Evolutionary conservation across 2,329 filamentous ascomycete genomes (phyloP), one percentile per base, ranked within the genome.

Genomic region (Keithomyces neogunnii): DNA sequence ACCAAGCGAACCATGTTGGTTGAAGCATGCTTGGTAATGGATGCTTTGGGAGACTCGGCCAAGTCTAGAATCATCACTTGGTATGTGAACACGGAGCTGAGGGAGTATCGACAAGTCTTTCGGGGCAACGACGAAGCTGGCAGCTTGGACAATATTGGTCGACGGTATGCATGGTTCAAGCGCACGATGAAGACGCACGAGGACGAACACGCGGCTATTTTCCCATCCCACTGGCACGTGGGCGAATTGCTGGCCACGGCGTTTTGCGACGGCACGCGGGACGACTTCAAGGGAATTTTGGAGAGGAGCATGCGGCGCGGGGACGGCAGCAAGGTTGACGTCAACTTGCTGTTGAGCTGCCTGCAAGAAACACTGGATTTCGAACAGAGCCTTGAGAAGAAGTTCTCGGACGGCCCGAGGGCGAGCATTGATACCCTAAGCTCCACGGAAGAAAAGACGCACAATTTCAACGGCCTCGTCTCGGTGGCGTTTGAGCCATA

Each of bases 401-500:
- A 87, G 8, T 97, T 97, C 65, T 80, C 85, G 1, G 84, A 75
- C 53, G 80, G 83, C 62, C 73, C 86, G 38, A 82, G 89, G 52
- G 84, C 84, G 13, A 97, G 92, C 42, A 90, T 95, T 51, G 93
- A 99, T 65, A 97, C 92, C 0, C 80, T 95, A 32, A 86, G 83
- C 55, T 95, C 89, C 1, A 74, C 81, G 7, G 88, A 91, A 54
- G 88, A 90, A 49, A 84, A 84, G 58, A 74, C 83, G 0, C 84
- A 88, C 26, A 85, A 81, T 51, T 96, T 96, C 66, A 86, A 88
- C 51, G 89, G 95, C 51, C 85, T 89, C 3, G 96, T 99, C 54
- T 97, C 93, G 0, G 89, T 95, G 55, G 93, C 93, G 1, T 99
- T 99, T 63, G 93, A 97, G 69, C 93, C 93, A 1, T 99, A 97